A percentile compares a stretch with the other conserved stretches of the same genome.
phyloP scores from a whole-genome alignment of 192 early-diverging fungal genomes.

The Dispira simplex region DNA sequence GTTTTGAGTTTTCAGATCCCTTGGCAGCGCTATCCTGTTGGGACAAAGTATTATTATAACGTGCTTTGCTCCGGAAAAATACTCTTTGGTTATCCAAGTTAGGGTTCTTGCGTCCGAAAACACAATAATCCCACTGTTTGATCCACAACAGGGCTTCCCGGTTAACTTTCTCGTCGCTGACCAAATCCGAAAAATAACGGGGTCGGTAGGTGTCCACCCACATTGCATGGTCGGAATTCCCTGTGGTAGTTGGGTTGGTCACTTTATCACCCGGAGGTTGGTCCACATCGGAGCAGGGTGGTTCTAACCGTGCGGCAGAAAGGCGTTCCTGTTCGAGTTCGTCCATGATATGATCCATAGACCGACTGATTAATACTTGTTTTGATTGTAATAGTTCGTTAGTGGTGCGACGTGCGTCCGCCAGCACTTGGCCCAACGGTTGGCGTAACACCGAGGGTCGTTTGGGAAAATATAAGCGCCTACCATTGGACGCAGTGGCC shows the following conservation, averaged over 20 bases:
- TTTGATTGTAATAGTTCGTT: too few relatives aligned
- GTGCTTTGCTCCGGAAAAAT: background rate
- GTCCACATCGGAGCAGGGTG: background rate
- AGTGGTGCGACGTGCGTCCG: background rate
- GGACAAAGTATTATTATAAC: background rate
- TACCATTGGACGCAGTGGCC: conserved; percentile 12
- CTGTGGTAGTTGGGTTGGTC: background rate
- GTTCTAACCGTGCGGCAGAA: background rate
- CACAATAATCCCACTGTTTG: conserved; percentile 93
- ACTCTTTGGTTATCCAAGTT: background rate
- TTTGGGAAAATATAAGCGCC: conserved; percentile 21
- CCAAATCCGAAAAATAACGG: conserved; percentile 60
- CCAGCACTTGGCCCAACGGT: background rate
- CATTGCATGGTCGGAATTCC: conserved; percentile 17
- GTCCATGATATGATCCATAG: conserved; percentile 18
- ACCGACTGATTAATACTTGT: background rate
- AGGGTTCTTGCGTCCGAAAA: conserved; percentile 42
- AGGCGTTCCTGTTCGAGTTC: conserved; percentile 16
- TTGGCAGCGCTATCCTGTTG: background rate
- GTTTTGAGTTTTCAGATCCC: background rate
- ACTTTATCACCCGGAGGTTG: background rate
- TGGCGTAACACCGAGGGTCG: background rate
- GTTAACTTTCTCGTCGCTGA: conserved; percentile 85
- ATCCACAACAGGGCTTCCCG: conserved; percentile 86
- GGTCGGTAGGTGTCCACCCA: conserved; percentile 94